Conservation (phyloP, 73 alveolate species). For the Breviolum minutum region DNA sequence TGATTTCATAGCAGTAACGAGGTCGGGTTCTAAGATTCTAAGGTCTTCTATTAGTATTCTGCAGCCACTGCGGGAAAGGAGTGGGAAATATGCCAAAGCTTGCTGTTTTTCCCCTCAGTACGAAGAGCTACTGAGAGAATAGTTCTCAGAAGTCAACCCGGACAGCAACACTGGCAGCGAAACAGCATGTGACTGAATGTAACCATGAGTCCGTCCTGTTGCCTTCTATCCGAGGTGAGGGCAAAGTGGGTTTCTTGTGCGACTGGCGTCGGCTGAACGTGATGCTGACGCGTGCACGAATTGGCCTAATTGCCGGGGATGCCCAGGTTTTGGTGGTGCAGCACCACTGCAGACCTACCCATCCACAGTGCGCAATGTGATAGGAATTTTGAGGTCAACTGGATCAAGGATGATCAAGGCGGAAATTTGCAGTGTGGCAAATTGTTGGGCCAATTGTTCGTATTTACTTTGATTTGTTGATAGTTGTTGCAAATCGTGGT, state of each 20-base stretch:
- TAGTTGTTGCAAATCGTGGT: too few species aligned
- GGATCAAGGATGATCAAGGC: not conserved
- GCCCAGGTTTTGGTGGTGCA: not conserved
- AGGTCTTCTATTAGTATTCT: too few species aligned
- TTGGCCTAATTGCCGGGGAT: conserved; percentile 53
- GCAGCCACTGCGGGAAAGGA: too few species aligned
- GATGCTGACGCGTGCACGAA: conserved; percentile 95
- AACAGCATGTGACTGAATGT: not conserved
- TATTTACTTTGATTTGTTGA: too few species aligned
- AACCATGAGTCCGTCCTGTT: not conserved
- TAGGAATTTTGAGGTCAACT: not conserved
- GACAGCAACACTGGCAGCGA: too few species aligned
- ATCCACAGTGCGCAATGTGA: too few species aligned
- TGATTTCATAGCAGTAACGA: not conserved
- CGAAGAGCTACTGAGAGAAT: too few species aligned
- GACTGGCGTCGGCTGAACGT: conserved; percentile 95
- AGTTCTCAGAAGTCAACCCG: too few species aligned
- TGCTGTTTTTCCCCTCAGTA: too few species aligned
- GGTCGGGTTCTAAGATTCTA: too few species aligned
- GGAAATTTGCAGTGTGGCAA: not conserved
- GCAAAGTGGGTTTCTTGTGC: conserved; percentile 91
- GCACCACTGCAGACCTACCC: not conserved
- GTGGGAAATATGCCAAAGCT: too few species aligned
- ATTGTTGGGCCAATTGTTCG: too few species aligned
- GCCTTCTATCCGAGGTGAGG: conserved; percentile 18